Percentiles rank a stretch among this genome's conserved stretches.
These are phyloP conservation scores for Boletus subcaerulescens DNA, from an alignment of 768 basidiomycete species.

Conservation along the genomic window DNA sequence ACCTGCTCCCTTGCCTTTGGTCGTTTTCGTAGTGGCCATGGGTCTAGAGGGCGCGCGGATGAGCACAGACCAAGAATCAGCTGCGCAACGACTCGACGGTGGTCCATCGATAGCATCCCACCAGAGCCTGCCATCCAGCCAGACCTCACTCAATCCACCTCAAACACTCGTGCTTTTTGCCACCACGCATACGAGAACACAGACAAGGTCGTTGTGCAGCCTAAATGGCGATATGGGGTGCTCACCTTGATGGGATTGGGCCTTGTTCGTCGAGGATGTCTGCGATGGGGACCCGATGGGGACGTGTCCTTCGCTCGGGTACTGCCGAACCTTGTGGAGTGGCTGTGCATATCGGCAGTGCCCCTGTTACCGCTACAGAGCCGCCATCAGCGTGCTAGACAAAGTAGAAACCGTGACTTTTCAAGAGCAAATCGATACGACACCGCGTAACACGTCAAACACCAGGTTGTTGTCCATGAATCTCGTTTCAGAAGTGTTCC, in stretches of 20 bases:
- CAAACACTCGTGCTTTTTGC: not conserved
- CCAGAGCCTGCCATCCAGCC: constrained; percentile 17
- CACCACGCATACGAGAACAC: not conserved
- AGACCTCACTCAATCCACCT: constrained; percentile 20
- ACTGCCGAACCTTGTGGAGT: constrained; percentile 21
- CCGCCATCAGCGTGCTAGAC: too few relatives aligned
- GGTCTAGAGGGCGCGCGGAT: constrained; percentile 7
- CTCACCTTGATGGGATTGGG: constrained; percentile 29
- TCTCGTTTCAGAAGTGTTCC: too few relatives aligned
- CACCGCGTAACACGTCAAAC: too few relatives aligned
- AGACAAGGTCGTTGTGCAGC: not conserved
- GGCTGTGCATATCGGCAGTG: constrained; percentile 17
- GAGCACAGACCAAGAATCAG: not conserved
- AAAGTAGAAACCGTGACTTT: too few relatives aligned
- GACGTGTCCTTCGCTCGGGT: constrained; percentile 10
- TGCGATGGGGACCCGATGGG: not conserved
- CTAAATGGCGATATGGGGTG: not conserved
- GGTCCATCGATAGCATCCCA: not conserved
- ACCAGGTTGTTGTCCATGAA: too few relatives aligned
- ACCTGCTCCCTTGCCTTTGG: constrained; percentile 60
- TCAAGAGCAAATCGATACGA: too few relatives aligned
- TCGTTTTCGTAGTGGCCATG: constrained; percentile 70
- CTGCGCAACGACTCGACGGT: not conserved
- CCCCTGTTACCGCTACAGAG: not conserved
- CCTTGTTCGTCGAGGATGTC: constrained; percentile 26